A percentile compares a stretch with the other conserved stretches of the same genome.
Conservation (phyloP, 305 asterid species). For the Nicotiana rustica region DNA sequence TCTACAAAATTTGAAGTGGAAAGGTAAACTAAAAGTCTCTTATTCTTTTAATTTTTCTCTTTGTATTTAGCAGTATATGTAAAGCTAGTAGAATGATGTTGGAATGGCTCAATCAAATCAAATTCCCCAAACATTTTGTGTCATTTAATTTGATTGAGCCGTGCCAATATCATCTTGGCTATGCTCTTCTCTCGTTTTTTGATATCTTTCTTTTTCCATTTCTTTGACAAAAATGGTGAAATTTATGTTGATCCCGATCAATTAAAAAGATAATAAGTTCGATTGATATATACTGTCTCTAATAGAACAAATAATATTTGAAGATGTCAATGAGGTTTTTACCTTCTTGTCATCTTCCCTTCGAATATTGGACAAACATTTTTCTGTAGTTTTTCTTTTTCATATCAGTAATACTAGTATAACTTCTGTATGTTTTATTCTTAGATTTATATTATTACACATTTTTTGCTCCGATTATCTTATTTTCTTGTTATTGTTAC, state of each 20-base stretch:
- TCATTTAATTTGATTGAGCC: constrained; percentile 75
- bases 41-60: not conserved
- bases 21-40: not conserved
- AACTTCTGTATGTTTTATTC: too few relatives aligned
- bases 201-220: not conserved
- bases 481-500: too few relatives aligned
- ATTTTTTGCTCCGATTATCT: too few relatives aligned
- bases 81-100: constrained; percentile 37
- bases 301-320: not conserved
- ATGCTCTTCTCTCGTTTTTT: not conserved
- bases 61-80: not conserved
- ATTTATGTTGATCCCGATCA: not conserved
- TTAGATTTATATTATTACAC: too few relatives aligned
- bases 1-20: constrained; percentile 1
- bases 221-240: not conserved
- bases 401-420: too few relatives aligned
- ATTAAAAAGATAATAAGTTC: not conserved
- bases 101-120: constrained; percentile 48
- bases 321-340: not conserved
- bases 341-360: not conserved
- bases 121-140: constrained; percentile 40
- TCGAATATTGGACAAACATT: not conserved
- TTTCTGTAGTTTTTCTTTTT: not conserved
- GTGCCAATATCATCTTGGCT: constrained; percentile 65
- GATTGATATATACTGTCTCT: not conserved